phyloP scores from a whole-genome alignment of 345 rosid species.

The Dovyalis caffra region DNA sequence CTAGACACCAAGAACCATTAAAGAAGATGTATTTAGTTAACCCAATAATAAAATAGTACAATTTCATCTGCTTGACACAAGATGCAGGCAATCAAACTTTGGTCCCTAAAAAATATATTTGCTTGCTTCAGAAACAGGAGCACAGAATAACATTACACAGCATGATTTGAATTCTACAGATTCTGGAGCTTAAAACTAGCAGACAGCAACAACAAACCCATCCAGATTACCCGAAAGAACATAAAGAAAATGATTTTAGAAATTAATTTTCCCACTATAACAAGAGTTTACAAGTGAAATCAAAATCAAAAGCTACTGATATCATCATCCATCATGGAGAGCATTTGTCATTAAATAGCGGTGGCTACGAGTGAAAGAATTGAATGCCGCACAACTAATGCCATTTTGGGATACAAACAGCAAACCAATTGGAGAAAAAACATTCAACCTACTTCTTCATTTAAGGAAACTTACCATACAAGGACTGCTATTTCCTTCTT shows the following conservation, averaged over 20 bases:
- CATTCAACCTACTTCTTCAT: not conserved
- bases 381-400: not conserved
- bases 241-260: not conserved
- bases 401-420: not conserved
- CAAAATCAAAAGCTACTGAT: conserved; percentile 3
- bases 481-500: conserved; percentile 79
- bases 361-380: not conserved
- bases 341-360: not conserved
- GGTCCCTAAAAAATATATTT: not conserved
- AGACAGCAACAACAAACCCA: not conserved
- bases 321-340: conserved; percentile 4
- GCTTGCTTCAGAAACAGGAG: not conserved
- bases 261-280: not conserved
- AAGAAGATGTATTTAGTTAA: not conserved
- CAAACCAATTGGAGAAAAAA: not conserved
- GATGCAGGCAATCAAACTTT: not conserved
- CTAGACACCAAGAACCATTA: conserved; percentile 35
- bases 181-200: not conserved
- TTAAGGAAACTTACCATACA: conserved; percentile 57
- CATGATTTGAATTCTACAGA: not conserved
- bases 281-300: not conserved
- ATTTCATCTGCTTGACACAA: not conserved
- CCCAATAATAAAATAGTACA: not conserved
- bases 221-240: not conserved
- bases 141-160: not conserved